Evolutionary conservation across 495 filamentous ascomycete genomes (phyloP), one percentile per base, ranked within the genome.

Genomic region (Aspergillus heteromorphus): DNA sequence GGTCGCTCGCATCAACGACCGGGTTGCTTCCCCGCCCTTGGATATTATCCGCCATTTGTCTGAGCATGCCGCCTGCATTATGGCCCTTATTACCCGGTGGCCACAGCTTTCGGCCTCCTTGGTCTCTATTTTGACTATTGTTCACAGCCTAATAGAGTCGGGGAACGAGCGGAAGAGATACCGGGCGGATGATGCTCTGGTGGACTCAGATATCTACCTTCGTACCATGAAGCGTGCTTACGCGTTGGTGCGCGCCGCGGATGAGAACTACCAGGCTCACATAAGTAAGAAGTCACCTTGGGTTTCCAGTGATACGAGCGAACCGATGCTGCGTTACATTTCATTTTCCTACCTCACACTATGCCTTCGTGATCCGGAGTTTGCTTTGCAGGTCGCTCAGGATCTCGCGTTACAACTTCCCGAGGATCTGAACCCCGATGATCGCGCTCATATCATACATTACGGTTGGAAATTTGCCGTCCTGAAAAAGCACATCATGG

Each of bases 401-500:
- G 60, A 73, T 38, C 55, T 79, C 3, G 64, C 65, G 5, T 56
- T 73, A 21, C 64, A 76, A 27, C 59, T 87, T 2, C 64, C 63
- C 2, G 62, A 69, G 1, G 69, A 73, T 29, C 41, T 65, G 6
- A 53, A 17, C 11, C 25, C 55, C 4, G 65, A 69, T 42, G 66
- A 73, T 16, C 50, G 56, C 16, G 57, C 71, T 13, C 54, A 51
- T 16, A 64, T 89, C 2, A 72, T 91, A 11, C 64, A 75, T 1
- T 67, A 76, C 48, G 79, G 80, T 9, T 95, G 89, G 88, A 87
- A 83, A 56, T 86, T 95, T 65, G 73, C 69, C 27, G 70, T 83
- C 7, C 73, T 87, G 41, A 82, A 79, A 64, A 89, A 82, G 63
- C 80, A 89, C 59, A 85, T 95, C 51, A 78, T 79, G 65, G 88